A percentile compares a stretch with the other conserved stretches of the same genome.
These are phyloP conservation scores for Bonia amplexicaulis DNA, from an alignment of 176 grass and related monocot genomes.

Conservation along the genomic window DNA sequence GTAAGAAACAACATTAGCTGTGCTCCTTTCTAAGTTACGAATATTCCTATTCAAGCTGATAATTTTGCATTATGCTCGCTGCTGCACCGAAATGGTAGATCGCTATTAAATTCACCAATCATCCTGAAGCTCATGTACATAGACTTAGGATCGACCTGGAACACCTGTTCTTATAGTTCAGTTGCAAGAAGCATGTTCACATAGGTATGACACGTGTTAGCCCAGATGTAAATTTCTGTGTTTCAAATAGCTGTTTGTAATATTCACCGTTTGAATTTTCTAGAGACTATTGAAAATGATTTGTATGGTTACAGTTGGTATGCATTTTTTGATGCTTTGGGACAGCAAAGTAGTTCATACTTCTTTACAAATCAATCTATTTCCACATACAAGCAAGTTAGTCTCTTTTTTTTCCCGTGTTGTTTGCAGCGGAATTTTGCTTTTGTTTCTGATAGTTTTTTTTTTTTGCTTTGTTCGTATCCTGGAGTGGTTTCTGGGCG, in stretches of 20 bases:
- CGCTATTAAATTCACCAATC: neutral
- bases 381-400: slow-evolving; percentile 12
- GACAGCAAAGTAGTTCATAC: neutral
- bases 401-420: neutral
- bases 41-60: neutral
- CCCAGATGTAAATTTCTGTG: neutral
- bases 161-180: neutral
- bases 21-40: neutral
- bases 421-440: neutral
- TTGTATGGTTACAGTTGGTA: neutral
- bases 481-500: neutral
- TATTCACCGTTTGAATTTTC: neutral
- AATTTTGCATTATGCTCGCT: neutral
- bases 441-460: neutral
- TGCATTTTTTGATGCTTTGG: neutral
- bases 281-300: neutral
- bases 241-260: neutral
- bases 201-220: neutral
- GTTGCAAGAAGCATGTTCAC: neutral
- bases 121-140: neutral
- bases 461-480: neutral
- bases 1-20: neutral
- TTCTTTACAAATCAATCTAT: neutral
- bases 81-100: neutral
- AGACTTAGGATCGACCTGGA: neutral